phyloP scores from a whole-genome alignment of 306 rosid genomes.

The Citrullus amarus region DNA sequence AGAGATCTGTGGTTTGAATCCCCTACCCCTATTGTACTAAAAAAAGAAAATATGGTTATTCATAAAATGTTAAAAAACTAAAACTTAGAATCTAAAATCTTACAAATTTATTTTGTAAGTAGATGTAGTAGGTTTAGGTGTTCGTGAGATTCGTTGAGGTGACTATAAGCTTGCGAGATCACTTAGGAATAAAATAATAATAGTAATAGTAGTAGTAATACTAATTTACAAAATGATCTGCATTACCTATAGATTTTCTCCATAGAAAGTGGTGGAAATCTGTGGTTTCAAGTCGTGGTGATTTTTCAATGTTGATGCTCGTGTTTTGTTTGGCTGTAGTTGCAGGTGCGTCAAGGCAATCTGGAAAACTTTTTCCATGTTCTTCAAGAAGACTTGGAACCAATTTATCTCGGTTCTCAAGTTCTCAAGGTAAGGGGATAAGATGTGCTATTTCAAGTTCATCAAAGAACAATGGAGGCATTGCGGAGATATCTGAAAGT shows the following conservation, averaged over 20 bases:
- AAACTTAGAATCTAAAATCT: background rate
- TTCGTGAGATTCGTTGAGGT: background rate
- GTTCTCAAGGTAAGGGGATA: conserved; percentile 21
- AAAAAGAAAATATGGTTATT: too few relatives aligned
- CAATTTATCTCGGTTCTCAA: conserved; percentile 16
- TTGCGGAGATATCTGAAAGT: conserved; percentile 33
- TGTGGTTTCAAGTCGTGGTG: background rate
- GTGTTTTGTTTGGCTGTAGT: background rate
- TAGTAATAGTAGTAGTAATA: background rate
- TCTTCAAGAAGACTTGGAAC: conserved; percentile 19
- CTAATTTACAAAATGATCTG: background rate
- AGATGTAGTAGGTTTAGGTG: background rate
- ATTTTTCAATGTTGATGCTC: background rate
- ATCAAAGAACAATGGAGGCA: conserved; percentile 23
- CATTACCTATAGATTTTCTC: background rate
- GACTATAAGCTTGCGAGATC: too few relatives aligned
- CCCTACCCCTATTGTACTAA: too few relatives aligned
- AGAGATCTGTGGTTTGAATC: too few relatives aligned
- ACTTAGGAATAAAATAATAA: too few relatives aligned
- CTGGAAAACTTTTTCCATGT: conserved; percentile 25
- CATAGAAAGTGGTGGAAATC: background rate
- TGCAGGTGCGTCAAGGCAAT: conserved; percentile 36
- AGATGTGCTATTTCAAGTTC: conserved; percentile 28
- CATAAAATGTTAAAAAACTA: too few relatives aligned
- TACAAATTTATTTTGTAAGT: background rate